A percentile compares a stretch with the other conserved stretches of the same genome.
phyloP scores from a whole-genome alignment of 148 eudicot species.

The Pouteria glomerata region DNA sequence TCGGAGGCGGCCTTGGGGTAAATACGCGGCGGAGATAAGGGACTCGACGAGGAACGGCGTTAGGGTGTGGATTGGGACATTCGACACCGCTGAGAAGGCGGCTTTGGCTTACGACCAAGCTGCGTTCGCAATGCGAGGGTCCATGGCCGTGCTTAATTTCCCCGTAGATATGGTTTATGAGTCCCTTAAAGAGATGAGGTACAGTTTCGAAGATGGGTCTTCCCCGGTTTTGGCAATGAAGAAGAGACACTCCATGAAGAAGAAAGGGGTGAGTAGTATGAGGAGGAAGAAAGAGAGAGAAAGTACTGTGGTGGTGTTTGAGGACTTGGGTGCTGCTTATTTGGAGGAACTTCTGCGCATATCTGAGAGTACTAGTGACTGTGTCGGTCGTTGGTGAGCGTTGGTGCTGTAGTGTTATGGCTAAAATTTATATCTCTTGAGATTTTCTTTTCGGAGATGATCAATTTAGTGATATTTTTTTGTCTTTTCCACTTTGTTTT shows the following conservation, averaged over 20 bases:
- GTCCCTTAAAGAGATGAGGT: not conserved
- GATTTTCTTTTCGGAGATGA: no score
- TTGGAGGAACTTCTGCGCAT: no score
- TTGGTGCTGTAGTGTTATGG: no score
- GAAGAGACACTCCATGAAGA: not conserved
- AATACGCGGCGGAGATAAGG: not conserved
- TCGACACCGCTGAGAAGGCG: not conserved
- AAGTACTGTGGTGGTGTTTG: no score
- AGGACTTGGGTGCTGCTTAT: no score
- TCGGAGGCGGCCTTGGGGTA: not conserved
- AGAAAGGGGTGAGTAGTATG: no score
- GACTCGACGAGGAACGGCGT: not conserved
- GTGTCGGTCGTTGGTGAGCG: no score
- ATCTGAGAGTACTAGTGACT: no score
- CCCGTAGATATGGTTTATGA: not conserved
- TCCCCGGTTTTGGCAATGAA: not conserved
- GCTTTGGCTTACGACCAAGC: not conserved
- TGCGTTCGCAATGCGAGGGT: not conserved
- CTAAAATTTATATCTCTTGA: no score
- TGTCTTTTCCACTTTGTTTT: no score
- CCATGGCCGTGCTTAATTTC: not conserved
- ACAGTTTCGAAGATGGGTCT: not conserved
- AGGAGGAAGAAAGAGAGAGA: no score
- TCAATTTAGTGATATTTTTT: no score
- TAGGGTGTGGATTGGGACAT: not conserved